These are phyloP conservation scores for Citrus hindsii DNA, from an alignment of 345 rosid genomes.

Conservation along the genomic window DNA sequence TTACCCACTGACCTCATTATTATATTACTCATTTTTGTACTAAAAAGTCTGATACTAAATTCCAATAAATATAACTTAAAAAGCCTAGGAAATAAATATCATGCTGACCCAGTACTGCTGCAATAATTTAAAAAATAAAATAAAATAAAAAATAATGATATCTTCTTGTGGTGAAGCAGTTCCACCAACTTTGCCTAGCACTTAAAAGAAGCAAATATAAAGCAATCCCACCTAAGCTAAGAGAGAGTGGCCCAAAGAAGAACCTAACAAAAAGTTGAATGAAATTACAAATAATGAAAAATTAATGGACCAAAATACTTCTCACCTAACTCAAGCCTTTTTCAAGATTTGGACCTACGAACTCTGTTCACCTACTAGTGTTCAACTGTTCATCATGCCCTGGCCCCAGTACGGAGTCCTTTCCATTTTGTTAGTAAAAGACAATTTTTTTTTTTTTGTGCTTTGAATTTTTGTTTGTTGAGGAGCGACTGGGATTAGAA, in stretches of 20 bases:
- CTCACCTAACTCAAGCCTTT: conserved; percentile 25
- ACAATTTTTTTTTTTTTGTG: not conserved
- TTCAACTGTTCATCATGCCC: too few species aligned
- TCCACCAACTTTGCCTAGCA: not conserved
- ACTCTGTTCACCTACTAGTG: not conserved
- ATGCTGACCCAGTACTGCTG: too few species aligned
- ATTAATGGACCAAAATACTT: conserved; percentile 3
- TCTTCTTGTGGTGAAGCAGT: not conserved
- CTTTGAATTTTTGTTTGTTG: not conserved
- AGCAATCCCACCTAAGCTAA: not conserved
- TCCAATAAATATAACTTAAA: too few species aligned
- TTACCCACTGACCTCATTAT: too few species aligned
- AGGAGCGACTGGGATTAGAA: not conserved
- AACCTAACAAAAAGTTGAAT: not conserved
- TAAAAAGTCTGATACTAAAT: too few species aligned
- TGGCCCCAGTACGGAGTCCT: not conserved
- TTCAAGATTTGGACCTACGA: not conserved
- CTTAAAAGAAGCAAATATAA: not conserved
- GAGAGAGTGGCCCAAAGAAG: not conserved
- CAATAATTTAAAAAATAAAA: not conserved
- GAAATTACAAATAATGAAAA: not conserved
- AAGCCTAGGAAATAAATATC: too few species aligned
- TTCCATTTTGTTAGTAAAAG: too few species aligned
- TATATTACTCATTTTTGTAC: too few species aligned
- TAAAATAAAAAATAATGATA: not conserved